These are phyloP conservation scores for Candida sp. DNA, from an alignment of 1,139 yeast species.

Conservation along the genomic window DNA sequence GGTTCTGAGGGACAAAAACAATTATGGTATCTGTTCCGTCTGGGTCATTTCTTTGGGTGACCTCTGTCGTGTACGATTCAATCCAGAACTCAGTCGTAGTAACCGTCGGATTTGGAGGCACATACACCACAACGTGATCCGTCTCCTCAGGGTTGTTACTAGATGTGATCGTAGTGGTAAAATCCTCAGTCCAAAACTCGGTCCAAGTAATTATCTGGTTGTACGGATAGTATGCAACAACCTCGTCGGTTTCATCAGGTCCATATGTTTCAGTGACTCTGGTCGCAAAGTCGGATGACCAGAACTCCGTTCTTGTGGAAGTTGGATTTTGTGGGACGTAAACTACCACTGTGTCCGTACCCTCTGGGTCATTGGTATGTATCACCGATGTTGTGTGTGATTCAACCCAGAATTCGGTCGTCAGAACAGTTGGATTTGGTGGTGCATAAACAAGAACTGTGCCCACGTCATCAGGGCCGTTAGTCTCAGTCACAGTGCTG, in stretches of 20 bases:
- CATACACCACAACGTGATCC: constrained; percentile 18
- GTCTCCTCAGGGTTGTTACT: constrained; percentile 9
- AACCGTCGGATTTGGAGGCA: constrained; percentile 9
- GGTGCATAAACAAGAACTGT: constrained; percentile 8
- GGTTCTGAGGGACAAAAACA: constrained; percentile 19
- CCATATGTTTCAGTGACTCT: constrained; percentile 12
- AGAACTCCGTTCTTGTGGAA: constrained; percentile 19
- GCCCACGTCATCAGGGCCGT: constrained; percentile 14
- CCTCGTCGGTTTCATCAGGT: constrained; percentile 19
- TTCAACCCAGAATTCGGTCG: constrained; percentile 10
- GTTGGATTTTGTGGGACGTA: no score
- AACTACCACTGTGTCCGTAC: constrained; percentile 20
- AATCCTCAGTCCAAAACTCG: constrained; percentile 10
- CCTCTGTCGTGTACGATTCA: constrained; percentile 9
- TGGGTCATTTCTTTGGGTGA: constrained; percentile 7
- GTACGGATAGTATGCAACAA: constrained; percentile 21
- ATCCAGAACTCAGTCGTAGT: constrained; percentile 5
- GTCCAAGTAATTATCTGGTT: constrained; percentile 15
- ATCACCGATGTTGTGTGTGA: constrained; percentile 13
- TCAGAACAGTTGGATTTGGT: constrained; percentile 13
- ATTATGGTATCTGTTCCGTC: constrained; percentile 20
- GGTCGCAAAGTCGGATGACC: constrained; percentile 10
- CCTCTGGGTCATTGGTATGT: constrained; percentile 12
- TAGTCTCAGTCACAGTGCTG: constrained; percentile 3
- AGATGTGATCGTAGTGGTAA: constrained; percentile 11